Percentiles rank a stretch among this genome's conserved stretches.
phyloP scores from a whole-genome alignment of 176 grass and related monocot species.

The Avena atlantica region DNA sequence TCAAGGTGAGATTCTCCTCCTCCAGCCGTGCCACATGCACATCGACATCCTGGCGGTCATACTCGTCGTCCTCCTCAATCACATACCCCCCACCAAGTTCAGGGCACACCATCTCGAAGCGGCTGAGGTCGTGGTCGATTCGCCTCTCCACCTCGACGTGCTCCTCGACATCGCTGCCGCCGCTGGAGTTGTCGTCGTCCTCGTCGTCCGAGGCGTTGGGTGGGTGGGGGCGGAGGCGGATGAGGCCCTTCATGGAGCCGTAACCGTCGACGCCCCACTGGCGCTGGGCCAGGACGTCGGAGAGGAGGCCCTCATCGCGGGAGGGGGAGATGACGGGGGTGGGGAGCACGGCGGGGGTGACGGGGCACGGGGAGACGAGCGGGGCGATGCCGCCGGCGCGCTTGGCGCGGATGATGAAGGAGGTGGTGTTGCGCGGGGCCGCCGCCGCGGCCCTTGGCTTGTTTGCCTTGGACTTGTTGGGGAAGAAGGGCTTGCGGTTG shows the following conservation, averaged over 20 bases:
- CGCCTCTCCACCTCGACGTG: slow-evolving; percentile 90
- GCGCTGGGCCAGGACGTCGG: slow-evolving; percentile 77
- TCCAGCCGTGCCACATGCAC: slow-evolving; percentile 65
- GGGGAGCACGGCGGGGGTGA: slow-evolving; percentile 81
- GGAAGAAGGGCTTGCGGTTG: slow-evolving; percentile 62
- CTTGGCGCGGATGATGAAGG: slow-evolving; percentile 94
- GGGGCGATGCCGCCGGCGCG: slow-evolving; percentile 81
- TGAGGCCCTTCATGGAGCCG: slow-evolving; percentile 93
- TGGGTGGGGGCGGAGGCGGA: slow-evolving; percentile 65
- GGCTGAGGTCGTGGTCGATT: slow-evolving; percentile 87
- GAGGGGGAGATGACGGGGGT: slow-evolving; percentile 82
- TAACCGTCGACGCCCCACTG: slow-evolving; percentile 97
- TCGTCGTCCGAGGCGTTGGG: slow-evolving; percentile 54
- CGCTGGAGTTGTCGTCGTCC: slow-evolving; percentile 58
- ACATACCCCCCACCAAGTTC: not conserved
- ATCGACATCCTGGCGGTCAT: slow-evolving; percentile 62
- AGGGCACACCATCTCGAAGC: slow-evolving; percentile 96
- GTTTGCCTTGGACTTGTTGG: slow-evolving; percentile 56
- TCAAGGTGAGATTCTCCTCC: slow-evolving; percentile 88
- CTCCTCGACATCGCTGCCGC: slow-evolving; percentile 87
- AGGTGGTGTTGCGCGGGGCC: slow-evolving; percentile 93
- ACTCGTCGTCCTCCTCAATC: slow-evolving; percentile 61
- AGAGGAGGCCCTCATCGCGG: slow-evolving; percentile 66
- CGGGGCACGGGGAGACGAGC: slow-evolving; percentile 80
- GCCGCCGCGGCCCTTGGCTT: not conserved